Conservation (phyloP, 2,329 filamentous ascomycete species). For the Monosporascus sp. region DNA sequence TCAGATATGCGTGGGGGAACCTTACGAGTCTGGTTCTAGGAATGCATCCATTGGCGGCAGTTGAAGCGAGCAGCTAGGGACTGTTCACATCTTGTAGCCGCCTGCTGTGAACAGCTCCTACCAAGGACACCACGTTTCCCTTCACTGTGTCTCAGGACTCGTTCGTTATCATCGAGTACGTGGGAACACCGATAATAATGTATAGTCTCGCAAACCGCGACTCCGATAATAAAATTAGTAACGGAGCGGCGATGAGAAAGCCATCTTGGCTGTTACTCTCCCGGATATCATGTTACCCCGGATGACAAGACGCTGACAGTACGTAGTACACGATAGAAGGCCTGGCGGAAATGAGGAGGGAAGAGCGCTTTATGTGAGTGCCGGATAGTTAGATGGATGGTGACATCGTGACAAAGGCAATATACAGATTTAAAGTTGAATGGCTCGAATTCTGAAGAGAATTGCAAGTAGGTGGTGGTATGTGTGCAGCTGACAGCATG, state of each 20-base stretch:
- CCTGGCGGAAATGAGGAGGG: neutral
- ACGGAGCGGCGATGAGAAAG: neutral
- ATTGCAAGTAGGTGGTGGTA: constrained; percentile 16
- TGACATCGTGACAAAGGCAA: constrained; percentile 4
- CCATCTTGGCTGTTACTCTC: neutral
- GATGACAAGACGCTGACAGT: neutral
- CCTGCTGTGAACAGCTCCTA: neutral
- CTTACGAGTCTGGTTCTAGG: neutral
- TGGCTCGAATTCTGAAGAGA: constrained; percentile 15
- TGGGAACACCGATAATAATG: neutral
- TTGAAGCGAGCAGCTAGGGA: neutral
- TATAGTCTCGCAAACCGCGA: neutral
- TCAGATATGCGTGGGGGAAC: neutral
- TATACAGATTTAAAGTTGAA: constrained; percentile 15
- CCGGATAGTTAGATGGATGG: neutral
- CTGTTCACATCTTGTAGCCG: neutral
- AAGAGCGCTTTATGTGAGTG: neutral
- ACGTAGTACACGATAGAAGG: neutral
- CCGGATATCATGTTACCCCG: neutral
- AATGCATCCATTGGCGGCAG: neutral
- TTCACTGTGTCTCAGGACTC: neutral
- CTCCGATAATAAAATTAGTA: neutral
- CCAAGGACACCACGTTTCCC: neutral
- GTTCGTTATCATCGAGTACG: neutral
- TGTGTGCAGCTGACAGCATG: constrained; percentile 19